These are phyloP conservation scores for Brassica cretica DNA, from an alignment of 345 rosid genomes.

Conservation along the genomic window DNA sequence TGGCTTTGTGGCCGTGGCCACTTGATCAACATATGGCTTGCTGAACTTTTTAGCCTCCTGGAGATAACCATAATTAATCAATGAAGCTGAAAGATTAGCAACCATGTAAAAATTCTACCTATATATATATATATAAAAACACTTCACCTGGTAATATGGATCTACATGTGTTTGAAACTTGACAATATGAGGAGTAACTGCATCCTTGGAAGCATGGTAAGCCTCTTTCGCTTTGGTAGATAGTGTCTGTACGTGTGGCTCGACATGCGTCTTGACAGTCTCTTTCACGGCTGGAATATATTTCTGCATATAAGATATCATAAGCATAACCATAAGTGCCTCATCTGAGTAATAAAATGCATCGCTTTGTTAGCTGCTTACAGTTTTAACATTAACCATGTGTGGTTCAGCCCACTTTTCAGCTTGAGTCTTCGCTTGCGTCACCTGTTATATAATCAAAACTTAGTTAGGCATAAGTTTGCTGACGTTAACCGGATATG, in stretches of 20 bases:
- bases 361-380: conserved; percentile 39
- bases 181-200: conserved; percentile 60
- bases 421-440: conserved; percentile 61
- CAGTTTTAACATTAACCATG: conserved; percentile 63
- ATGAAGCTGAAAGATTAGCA: neutral
- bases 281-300: conserved; percentile 71
- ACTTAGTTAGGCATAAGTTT: conserved; percentile 4
- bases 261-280: conserved; percentile 48
- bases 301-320: conserved; percentile 50
- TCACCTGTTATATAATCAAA: conserved; percentile 45
- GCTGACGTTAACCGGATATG: neutral
- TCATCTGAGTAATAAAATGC: neutral
- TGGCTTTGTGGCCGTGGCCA: conserved; percentile 80
- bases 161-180: conserved; percentile 46
- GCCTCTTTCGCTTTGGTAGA: conserved; percentile 55
- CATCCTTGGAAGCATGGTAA: conserved; percentile 52
- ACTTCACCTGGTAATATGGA: conserved; percentile 39
- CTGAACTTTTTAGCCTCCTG: conserved; percentile 86
- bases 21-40: conserved; percentile 83
- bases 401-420: conserved; percentile 86
- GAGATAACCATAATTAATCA: neutral
- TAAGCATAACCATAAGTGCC: conserved; percentile 16
- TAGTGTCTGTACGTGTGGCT: conserved; percentile 69
- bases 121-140: neutral
- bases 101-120: neutral